A percentile compares a stretch with the other conserved stretches of the same genome.
Conservation (phyloP, 108 stramenopile genomes). For the Cyclostephanos invisitatus region DNA sequence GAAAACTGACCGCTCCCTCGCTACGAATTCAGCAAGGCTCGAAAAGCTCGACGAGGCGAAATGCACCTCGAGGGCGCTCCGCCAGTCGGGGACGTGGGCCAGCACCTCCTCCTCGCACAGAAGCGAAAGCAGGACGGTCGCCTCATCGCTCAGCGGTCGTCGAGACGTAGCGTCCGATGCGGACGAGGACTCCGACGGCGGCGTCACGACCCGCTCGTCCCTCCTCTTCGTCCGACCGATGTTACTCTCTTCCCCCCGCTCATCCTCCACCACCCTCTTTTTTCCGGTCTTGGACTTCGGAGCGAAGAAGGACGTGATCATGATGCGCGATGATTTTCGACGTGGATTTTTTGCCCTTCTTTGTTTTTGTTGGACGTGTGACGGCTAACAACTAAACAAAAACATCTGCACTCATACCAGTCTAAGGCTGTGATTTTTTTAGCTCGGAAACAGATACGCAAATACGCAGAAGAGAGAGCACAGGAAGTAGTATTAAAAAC, state of each 20-base stretch:
- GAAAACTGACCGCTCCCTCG: conserved; percentile 48
- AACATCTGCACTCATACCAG: too few relatives aligned
- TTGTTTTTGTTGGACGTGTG: too few relatives aligned
- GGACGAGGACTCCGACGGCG: conserved; percentile 13
- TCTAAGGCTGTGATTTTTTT: too few relatives aligned
- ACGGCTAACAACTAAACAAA: too few relatives aligned
- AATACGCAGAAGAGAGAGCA: too few relatives aligned
- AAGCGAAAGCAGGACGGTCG: conserved; percentile 9
- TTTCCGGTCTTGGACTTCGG: conserved; percentile 40
- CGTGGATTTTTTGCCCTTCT: too few relatives aligned
- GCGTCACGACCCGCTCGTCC: background rate
- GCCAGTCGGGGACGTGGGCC: conserved; percentile 25
- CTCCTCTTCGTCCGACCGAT: background rate
- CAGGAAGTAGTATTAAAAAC: too few relatives aligned
- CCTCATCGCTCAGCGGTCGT: conserved; percentile 12
- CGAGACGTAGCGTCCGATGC: background rate
- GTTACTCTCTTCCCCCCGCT: background rate
- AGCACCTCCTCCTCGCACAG: background rate
- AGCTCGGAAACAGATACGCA: too few relatives aligned
- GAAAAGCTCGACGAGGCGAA: conserved; percentile 44
- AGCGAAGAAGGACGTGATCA: conserved; percentile 73
- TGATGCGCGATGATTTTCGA: too few relatives aligned
- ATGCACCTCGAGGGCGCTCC: conserved; percentile 38
- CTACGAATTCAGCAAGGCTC: conserved; percentile 55
- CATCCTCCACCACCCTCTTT: conserved; percentile 22